A percentile compares a stretch with the other conserved stretches of the same genome.
These are phyloP conservation scores for Solanum gandarillasii DNA, from an alignment of 257 asterid species.

Conservation along the genomic window DNA sequence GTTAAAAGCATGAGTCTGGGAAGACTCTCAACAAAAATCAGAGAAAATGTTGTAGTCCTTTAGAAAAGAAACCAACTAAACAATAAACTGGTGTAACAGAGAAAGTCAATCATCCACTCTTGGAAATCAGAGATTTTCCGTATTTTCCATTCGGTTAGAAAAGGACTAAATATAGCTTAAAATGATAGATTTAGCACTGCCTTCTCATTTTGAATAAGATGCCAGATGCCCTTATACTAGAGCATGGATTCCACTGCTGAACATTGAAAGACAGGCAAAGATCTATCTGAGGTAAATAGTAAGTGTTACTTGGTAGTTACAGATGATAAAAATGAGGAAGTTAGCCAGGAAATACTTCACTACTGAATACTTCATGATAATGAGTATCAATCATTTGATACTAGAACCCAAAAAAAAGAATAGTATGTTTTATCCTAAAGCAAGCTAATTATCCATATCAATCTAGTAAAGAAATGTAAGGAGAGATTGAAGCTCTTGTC, in stretches of 20 bases:
- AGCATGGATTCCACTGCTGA: background rate
- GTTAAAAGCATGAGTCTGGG: background rate
- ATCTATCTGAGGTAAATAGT: background rate
- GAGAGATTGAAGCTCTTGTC: conserved; percentile 13
- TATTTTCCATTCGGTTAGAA: background rate
- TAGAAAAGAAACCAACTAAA: background rate
- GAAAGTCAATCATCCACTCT: background rate
- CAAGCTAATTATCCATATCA: background rate
- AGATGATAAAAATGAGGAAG: background rate
- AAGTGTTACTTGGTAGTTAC: background rate
- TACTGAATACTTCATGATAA: background rate
- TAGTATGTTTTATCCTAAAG: background rate
- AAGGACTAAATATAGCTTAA: background rate
- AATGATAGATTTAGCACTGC: background rate
- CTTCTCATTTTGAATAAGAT: background rate
- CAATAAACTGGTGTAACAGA: background rate
- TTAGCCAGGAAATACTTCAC: background rate
- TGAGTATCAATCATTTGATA: background rate
- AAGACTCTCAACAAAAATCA: background rate
- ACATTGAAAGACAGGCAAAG: background rate
- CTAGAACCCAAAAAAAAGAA: background rate
- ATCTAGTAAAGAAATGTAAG: background rate
- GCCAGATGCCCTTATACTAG: background rate
- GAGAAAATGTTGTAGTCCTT: background rate
- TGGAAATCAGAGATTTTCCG: background rate